Evolutionary conservation across 768 basidiomycete genomes (phyloP).

Genomic region (Astraeus odoratus): DNA sequence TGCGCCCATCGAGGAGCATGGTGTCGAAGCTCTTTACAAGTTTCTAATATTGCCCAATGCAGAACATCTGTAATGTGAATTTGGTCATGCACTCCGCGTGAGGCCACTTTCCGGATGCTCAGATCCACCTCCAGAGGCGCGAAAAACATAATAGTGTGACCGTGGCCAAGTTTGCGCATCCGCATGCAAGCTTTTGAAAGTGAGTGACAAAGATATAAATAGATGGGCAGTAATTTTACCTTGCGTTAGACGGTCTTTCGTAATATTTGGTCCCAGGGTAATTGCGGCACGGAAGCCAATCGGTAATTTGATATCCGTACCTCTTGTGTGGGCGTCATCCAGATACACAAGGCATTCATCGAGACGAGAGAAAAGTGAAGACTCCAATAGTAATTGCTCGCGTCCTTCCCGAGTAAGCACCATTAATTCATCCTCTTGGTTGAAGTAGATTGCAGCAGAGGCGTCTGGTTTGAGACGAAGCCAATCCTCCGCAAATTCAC

Average conservation of each 20-base stretch:
- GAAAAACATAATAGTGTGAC: constrained; percentile 43
- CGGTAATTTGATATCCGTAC: constrained; percentile 49
- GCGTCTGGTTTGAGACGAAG: constrained; percentile 14
- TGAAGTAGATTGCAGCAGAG: constrained; percentile 38
- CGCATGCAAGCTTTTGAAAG: constrained; percentile 42
- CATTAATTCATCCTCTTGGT: constrained; percentile 28
- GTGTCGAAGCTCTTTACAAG: constrained; percentile 33
- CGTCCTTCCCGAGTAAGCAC: constrained; percentile 30
- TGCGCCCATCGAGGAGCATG: constrained; percentile 36
- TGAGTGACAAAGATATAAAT: not conserved
- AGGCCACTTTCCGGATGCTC: constrained; percentile 26
- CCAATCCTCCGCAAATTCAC: constrained; percentile 26
- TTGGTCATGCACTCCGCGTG: constrained; percentile 2
- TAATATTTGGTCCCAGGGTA: constrained; percentile 43
- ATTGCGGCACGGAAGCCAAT: constrained; percentile 34
- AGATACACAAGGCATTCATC: constrained; percentile 42
- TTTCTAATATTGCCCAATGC: constrained; percentile 39
- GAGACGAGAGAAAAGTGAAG: constrained; percentile 32
- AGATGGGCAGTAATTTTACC: constrained; percentile 24
- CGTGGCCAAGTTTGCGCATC: constrained; percentile 42
- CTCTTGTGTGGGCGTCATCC: constrained; percentile 43
- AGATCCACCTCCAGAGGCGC: constrained; percentile 38
- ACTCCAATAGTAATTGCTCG: constrained; percentile 31
- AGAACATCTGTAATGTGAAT: constrained; percentile 31
- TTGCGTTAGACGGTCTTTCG: constrained; percentile 47